These are phyloP conservation scores for Stagonosporopsis chrysanthemi DNA, from an alignment of 2,329 filamentous ascomycete species.

Conservation along the genomic window DNA sequence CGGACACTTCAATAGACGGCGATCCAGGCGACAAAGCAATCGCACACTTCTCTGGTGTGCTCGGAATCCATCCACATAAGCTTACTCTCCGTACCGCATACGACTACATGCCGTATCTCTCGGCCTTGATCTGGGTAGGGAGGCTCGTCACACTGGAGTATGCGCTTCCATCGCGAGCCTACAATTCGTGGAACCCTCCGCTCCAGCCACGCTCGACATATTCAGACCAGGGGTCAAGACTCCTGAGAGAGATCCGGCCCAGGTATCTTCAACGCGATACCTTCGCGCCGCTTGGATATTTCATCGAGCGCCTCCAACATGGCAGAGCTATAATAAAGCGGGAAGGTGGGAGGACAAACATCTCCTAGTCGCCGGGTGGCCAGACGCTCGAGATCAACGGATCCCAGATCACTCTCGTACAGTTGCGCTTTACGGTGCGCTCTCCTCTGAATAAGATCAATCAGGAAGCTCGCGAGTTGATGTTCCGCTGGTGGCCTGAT, in stretches of 20 bases:
- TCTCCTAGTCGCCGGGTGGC: background rate
- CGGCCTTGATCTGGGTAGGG: background rate
- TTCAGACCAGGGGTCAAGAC: background rate
- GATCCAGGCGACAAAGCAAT: background rate
- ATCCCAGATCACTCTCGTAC: background rate
- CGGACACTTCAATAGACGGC: background rate
- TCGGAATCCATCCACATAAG: conserved; percentile 4
- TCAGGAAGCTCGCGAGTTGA: no score
- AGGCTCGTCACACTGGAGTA: conserved; percentile 2
- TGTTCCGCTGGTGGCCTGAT: no score
- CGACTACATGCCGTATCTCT: conserved; percentile 1
- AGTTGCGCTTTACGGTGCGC: no score
- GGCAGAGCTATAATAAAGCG: conserved; percentile 1
- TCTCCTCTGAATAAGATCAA: no score
- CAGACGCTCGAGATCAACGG: background rate
- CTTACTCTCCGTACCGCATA: background rate
- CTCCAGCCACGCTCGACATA: background rate
- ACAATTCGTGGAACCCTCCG: no score
- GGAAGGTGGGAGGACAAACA: background rate
- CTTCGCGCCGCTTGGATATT: background rate
- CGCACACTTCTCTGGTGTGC: conserved; percentile 1
- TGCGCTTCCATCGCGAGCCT: conserved; percentile 1
- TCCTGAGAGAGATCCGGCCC: background rate
- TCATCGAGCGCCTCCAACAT: conserved; percentile 4
- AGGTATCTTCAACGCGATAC: conserved; percentile 3